Conservation (phyloP, 2,329 filamentous ascomycete species). For the Colletotrichum sansevieriae region DNA sequence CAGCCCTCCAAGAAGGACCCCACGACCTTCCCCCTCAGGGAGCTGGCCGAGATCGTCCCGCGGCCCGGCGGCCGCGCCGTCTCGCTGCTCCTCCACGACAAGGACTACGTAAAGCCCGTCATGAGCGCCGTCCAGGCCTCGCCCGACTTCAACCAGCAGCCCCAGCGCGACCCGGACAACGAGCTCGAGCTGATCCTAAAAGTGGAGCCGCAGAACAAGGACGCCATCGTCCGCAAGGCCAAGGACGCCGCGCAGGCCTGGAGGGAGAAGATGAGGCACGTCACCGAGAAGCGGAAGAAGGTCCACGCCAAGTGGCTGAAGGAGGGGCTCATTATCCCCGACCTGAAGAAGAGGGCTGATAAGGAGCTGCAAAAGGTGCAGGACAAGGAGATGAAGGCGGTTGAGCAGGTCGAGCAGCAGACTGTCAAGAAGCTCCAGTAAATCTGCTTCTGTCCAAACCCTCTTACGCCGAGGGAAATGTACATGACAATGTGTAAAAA, state of each 20-base stretch:
- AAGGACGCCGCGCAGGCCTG: conserved; percentile 64
- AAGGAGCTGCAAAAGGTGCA: conserved; percentile 63
- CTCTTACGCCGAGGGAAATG: background rate
- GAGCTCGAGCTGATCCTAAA: conserved; percentile 69
- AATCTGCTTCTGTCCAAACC: background rate
- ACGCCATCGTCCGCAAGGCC: conserved; percentile 59
- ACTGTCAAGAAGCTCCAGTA: conserved; percentile 57
- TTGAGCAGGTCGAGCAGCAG: conserved; percentile 65
- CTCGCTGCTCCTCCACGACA: conserved; percentile 58
- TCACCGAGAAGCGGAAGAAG: conserved; percentile 62
- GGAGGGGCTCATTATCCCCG: conserved; percentile 57
- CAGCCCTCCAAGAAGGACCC: conserved; percentile 47
- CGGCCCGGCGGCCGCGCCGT: conserved; percentile 56
- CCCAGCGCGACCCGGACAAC: conserved; percentile 69
- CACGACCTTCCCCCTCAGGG: conserved; percentile 63
- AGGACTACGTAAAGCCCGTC: conserved; percentile 64
- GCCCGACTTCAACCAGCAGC: conserved; percentile 71
- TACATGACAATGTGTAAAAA: conserved; percentile 1
- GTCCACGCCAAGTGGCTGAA: conserved; percentile 63
- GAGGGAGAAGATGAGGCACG: conserved; percentile 62
- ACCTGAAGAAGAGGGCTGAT: conserved; percentile 63
- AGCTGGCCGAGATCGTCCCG: conserved; percentile 68
- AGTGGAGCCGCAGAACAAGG: conserved; percentile 65
- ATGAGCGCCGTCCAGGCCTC: conserved; percentile 67
- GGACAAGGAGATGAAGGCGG: conserved; percentile 65